Base-by-base conservation (phyloP, 306 rosid species). In the Fagus crenata region DNA sequence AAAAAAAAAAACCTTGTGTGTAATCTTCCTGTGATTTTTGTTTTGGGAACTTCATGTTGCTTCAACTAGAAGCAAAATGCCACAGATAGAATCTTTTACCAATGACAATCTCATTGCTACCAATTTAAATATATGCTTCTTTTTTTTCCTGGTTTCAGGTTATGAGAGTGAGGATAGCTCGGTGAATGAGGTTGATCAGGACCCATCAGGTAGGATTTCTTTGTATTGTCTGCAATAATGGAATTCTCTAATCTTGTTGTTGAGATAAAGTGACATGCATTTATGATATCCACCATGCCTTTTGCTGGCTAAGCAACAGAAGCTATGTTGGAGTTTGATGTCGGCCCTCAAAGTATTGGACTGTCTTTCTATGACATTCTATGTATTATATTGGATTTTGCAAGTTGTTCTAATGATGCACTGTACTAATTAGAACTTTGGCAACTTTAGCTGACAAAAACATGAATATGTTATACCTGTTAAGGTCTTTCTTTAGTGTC, bases 81-180 rank as follows among this genome's bases (percentile, higher is more conserved):
- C 32, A 33, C 41, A 37, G 2, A 49, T 12, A 40, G 49, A 54
- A 36, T 69, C 69, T 43, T 74, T 63, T 42, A 53, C 51, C 65
- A 3, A 53, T 6, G 32, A n/a, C 17, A 9, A 73, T 67, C 39
- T 81, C 41, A 40, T 51, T 53, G 18, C 75, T 67, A 11, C 15
- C 61, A 37, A 17, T 39, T 76, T 65, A 7, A 46, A 32, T 31
- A 8, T 72, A 67, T 32, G 9, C 61, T 71, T 64, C 2, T 53
- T 32, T 41, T 18, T 53, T 54, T 73, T 72, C n/a, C 51, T 33
- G 70, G 5, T 73, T 84, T 69, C 84, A 89, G 97, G 98, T 73
- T 89, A 89, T 83, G 74, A 76, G 77, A 85, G 90, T 68, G 98
- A 89, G 88, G 97, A 91, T 79, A 75, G 89, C 88, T 90, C 96